Evolutionary conservation across 192 early-diverging fungal genomes (phyloP).

Genomic region (Lobosporangium transversale): DNA sequence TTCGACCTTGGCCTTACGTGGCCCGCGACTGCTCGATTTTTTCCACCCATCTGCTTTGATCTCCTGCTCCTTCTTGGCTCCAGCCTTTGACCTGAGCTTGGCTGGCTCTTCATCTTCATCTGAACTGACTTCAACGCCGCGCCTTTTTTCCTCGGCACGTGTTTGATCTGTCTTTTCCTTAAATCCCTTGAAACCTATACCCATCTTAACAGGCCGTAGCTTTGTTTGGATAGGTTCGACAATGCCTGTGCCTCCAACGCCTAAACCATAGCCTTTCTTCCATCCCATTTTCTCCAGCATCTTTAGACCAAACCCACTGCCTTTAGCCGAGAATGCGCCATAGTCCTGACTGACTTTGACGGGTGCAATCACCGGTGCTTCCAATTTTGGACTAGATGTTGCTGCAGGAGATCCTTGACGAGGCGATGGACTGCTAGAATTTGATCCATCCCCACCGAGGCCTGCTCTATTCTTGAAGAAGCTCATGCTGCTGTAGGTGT

Average conservation of each 20-base stretch:
- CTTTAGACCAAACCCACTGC: slow-evolving; percentile 79
- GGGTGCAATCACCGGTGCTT: slow-evolving; percentile 26
- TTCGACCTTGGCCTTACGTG: slow-evolving; percentile 56
- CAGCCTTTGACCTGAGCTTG: slow-evolving; percentile 40
- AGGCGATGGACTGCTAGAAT: slow-evolving; percentile 18
- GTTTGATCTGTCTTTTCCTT: slow-evolving; percentile 79
- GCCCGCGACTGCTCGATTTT: slow-evolving; percentile 45
- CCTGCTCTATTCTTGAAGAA: slow-evolving; percentile 37
- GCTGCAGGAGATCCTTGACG: slow-evolving; percentile 9
- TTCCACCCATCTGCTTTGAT: slow-evolving; percentile 58
- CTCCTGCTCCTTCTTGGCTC: slow-evolving; percentile 22
- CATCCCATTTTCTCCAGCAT: slow-evolving; percentile 95
- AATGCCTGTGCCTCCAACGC: slow-evolving; percentile 85
- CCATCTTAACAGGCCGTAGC: slow-evolving; percentile 80
- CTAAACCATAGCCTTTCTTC: slow-evolving; percentile 89
- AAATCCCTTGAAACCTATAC: slow-evolving; percentile 84
- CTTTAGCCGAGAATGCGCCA: slow-evolving; percentile 82
- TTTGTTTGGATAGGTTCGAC: slow-evolving; percentile 92
- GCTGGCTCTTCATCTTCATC: slow-evolving; percentile 45
- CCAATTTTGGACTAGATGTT: slow-evolving; percentile 27
- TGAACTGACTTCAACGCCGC: slow-evolving; percentile 27
- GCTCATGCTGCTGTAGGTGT: slow-evolving; percentile 15
- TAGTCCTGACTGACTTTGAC: slow-evolving; percentile 74
- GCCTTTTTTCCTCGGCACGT: slow-evolving; percentile 59
- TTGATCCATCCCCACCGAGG: slow-evolving; percentile 17